These are phyloP conservation scores for Vitis riparia DNA, from an alignment of 164 flowering plant genomes.

Conservation along the genomic window DNA sequence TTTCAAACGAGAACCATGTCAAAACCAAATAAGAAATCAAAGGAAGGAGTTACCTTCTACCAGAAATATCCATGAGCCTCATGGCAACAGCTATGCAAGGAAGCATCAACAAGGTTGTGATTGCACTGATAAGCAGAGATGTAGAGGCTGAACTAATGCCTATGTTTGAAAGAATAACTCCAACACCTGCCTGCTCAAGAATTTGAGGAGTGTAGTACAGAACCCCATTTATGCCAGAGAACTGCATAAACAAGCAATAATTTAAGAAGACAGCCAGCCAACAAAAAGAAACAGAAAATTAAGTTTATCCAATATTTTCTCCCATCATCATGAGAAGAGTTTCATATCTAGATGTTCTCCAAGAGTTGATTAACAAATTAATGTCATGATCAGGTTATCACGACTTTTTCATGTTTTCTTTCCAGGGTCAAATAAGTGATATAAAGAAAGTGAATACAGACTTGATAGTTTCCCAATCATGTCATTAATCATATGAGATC, in stretches of 20 bases:
- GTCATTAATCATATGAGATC: no score
- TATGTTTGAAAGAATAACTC: constrained; percentile 66
- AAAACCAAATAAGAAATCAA: not conserved
- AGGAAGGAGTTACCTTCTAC: constrained; percentile 64
- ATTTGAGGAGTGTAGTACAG: constrained; percentile 92
- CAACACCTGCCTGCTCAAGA: constrained; percentile 89
- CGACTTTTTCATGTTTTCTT: no score
- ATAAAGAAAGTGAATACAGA: no score
- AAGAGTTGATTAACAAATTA: no score
- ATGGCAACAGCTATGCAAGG: constrained; percentile 87
- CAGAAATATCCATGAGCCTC: constrained; percentile 90
- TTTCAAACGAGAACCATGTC: no score
- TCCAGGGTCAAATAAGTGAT: no score
- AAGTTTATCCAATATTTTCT: not conserved
- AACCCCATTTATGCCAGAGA: constrained; percentile 93
- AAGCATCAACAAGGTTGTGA: constrained; percentile 90
- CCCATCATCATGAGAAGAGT: not conserved
- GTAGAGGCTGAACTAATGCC: constrained; percentile 71
- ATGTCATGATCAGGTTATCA: no score
- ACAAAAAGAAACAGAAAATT: not conserved
- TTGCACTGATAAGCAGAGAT: constrained; percentile 77
- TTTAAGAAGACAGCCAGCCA: not conserved
- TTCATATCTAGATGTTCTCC: no score
- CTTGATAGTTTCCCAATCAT: no score
- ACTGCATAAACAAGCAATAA: constrained; percentile 43